Evolutionary conservation across 495 filamentous ascomycete species (phyloP).

Genomic region (Penicillium coffeae): DNA sequence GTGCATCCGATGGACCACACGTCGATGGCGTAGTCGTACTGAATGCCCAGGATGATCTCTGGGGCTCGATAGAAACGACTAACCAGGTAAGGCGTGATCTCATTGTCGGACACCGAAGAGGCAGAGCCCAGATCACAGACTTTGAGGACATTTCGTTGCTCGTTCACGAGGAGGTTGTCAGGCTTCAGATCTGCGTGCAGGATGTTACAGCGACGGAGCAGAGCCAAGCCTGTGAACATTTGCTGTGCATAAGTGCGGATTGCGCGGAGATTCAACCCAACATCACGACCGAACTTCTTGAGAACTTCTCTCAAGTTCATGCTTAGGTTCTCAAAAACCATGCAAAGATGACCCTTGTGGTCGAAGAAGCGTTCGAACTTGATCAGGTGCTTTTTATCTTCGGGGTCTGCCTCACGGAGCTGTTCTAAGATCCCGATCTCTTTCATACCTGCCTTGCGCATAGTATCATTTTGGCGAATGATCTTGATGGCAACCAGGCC

Average conservation of each 20-base stretch:
- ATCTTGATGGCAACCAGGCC: conserved; percentile 85
- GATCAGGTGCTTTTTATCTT: conserved; percentile 90
- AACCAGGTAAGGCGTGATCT: conserved; percentile 89
- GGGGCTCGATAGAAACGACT: conserved; percentile 96
- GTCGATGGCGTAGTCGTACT: conserved; percentile 90
- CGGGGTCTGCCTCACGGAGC: conserved; percentile 75
- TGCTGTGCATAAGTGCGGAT: conserved; percentile 88
- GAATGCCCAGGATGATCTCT: conserved; percentile 94
- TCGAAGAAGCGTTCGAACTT: conserved; percentile 83
- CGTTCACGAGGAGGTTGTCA: conserved; percentile 92
- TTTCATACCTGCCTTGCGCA: conserved; percentile 89
- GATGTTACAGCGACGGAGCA: conserved; percentile 87
- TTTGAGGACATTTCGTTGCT: conserved; percentile 79
- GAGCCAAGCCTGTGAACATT: conserved; percentile 82
- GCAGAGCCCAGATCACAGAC: conserved; percentile 95
- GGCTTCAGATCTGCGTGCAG: conserved; percentile 95
- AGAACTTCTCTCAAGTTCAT: conserved; percentile 93
- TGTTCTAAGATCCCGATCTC: conserved; percentile 89
- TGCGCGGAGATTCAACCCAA: conserved; percentile 82
- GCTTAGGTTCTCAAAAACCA: conserved; percentile 93
- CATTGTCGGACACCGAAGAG: conserved; percentile 81
- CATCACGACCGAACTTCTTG: conserved; percentile 92
- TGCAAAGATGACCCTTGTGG: conserved; percentile 90
- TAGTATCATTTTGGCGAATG: conserved; percentile 88
- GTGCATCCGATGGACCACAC: conserved; percentile 98